Evolutionary conservation across 352 stramenopile species (phyloP), one percentile per base, ranked within the genome.

Genomic region (Globisporangium iwayamae): DNA sequence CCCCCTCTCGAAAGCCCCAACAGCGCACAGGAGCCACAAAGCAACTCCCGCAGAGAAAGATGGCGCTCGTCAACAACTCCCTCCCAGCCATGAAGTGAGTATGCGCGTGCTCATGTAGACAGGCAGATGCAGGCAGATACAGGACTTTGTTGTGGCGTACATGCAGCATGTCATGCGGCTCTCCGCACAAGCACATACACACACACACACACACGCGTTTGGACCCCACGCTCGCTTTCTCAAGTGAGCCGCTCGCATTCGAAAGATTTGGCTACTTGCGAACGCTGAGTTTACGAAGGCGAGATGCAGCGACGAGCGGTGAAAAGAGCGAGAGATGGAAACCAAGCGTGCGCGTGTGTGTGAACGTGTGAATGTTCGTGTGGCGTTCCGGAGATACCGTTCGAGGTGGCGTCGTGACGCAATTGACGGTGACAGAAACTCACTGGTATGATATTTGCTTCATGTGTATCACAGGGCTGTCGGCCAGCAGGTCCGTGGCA

Each of bases 401-500:
- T 6, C 46, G 11, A 20, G 14, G 3, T 47, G 20, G n/a, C n/a
- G 34, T 14, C 20, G 25, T 39, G 28, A 3, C 14, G 48, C 13
- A 18, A 39, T 34, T 14, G 48, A 22, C 45, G 43, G 14, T 11
- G 39, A 54, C 16, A 28, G 50, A 25, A 28, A 56, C 50, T 56
- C 25, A 56, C 50, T 22, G 9, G 14, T 41, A 8, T 36, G 43
- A 56, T 54, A 32, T 20, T 8, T 56, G 34, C 38, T 39, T 8
- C 56, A 18, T 60, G 41, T 22, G 39, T 62, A 22, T 67, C 9
- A 14, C 60, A 94, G 86, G 76, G 76, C 71, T 48, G 80, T 72
- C 56, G 81, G 83, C 68, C 79, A 89, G 66, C 82, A 91, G 66
- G 74, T 81, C 52, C 94, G 96, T 90, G 94, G 96, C 71, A 99